phyloP scores from a whole-genome alignment of 2,329 filamentous ascomycete species.

The Trichoderma cornu-damae region DNA sequence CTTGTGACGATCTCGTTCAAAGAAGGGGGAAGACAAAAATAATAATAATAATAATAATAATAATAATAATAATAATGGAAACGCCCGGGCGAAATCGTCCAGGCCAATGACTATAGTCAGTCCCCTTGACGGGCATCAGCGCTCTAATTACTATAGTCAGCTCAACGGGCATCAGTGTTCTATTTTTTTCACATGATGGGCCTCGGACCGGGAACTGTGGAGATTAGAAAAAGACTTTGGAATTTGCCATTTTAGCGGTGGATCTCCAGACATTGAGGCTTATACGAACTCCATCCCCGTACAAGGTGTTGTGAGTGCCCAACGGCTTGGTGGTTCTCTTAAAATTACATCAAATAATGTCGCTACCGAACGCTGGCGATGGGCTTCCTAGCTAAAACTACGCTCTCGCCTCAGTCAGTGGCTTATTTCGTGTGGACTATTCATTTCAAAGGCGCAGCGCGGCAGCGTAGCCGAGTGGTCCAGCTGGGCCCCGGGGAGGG shows the following conservation, averaged over 20 bases:
- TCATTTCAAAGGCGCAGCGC: slow-evolving; percentile 11
- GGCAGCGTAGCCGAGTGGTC: slow-evolving; percentile 18
- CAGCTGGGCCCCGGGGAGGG: neutral
- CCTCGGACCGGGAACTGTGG: slow-evolving; percentile 1
- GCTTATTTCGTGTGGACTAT: neutral
- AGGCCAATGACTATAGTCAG: neutral
- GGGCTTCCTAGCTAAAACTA: neutral
- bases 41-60: too few relatives aligned
- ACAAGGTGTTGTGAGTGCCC: neutral
- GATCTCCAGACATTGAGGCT: slow-evolving; percentile 10
- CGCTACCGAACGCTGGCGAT: slow-evolving; percentile 1
- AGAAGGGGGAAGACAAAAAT: too few relatives aligned
- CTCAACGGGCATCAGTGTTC: neutral
- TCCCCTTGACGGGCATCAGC: neutral
- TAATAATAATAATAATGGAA: too few relatives aligned
- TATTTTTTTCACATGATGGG: neutral
- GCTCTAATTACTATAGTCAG: neutral
- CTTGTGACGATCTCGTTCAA: neutral
- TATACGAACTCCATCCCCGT: neutral
- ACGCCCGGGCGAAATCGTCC: neutral
- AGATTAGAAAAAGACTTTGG: slow-evolving; percentile 3
- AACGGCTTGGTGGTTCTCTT: neutral
- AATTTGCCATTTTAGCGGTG: slow-evolving; percentile 2
- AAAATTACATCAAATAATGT: slow-evolving; percentile 8
- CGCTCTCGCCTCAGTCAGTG: neutral